These are phyloP conservation scores for Zygotorulaspora danielsina DNA, from an alignment of 805 yeast species.

Conservation along the genomic window DNA sequence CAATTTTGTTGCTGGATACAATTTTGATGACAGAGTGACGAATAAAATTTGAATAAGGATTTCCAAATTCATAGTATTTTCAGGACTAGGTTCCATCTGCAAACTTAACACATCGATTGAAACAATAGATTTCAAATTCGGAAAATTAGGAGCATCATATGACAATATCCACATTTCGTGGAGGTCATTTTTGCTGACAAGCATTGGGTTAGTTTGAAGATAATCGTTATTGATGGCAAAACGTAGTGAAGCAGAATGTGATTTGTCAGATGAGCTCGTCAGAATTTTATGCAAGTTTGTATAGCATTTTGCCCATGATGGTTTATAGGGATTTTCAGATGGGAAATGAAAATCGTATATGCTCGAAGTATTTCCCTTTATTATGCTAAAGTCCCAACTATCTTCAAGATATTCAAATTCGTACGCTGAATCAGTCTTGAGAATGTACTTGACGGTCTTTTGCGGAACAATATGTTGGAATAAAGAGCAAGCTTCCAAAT, in stretches of 20 bases:
- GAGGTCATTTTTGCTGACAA: slow-evolving; percentile 34
- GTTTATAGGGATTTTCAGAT: slow-evolving; percentile 15
- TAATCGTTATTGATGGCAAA: slow-evolving; percentile 34
- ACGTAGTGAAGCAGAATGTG: slow-evolving; percentile 34
- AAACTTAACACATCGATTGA: slow-evolving; percentile 45
- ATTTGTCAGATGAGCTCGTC: slow-evolving; percentile 15
- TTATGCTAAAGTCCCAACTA: slow-evolving; percentile 11
- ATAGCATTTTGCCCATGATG: slow-evolving; percentile 10
- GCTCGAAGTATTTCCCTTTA: background rate
- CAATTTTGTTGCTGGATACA: slow-evolving; percentile 54
- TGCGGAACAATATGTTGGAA: too few species aligned
- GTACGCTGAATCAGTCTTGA: too few species aligned
- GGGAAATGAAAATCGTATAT: slow-evolving; percentile 14
- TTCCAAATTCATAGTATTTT: slow-evolving; percentile 47
- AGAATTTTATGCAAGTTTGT: slow-evolving; percentile 24
- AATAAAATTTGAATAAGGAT: slow-evolving; percentile 48
- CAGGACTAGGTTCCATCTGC: slow-evolving; percentile 34
- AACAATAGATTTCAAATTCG: slow-evolving; percentile 36
- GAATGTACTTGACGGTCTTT: too few species aligned
- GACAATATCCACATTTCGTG: slow-evolving; percentile 52
- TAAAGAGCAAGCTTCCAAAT: slow-evolving; percentile 9
- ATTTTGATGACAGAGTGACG: slow-evolving; percentile 34
- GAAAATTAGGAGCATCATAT: slow-evolving; percentile 30
- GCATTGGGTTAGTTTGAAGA: slow-evolving; percentile 34
- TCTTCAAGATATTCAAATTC: slow-evolving; percentile 40